Conservation (phyloP, 768 basidiomycete species). For the Boletellus ananas region DNA sequence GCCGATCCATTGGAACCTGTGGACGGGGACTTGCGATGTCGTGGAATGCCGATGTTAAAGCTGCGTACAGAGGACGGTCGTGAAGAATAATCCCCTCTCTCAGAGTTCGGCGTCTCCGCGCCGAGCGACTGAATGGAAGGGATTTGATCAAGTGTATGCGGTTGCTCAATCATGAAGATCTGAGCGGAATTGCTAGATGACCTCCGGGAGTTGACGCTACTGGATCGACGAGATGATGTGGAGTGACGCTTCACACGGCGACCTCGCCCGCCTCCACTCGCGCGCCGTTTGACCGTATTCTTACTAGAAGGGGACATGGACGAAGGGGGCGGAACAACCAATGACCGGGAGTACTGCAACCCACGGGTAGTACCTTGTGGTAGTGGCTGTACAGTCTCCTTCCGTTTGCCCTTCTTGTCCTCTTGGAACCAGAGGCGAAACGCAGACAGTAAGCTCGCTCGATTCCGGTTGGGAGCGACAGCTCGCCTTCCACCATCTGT, state of each 20-base stretch:
- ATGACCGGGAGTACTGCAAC: constrained; percentile 25
- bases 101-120: constrained; percentile 84
- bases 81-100: constrained; percentile 72
- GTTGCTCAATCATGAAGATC: constrained; percentile 51
- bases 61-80: constrained; percentile 87
- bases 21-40: constrained; percentile 74
- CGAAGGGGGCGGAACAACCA: constrained; percentile 20
- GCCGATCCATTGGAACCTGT: constrained; percentile 72
- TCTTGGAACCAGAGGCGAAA: constrained; percentile 94
- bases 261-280: constrained; percentile 43
- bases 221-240: constrained; percentile 80
- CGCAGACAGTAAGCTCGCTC: constrained; percentile 77
- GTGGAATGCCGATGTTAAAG: constrained; percentile 47
- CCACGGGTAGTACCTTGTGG: constrained; percentile 20
- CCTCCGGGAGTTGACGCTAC: constrained; percentile 84
- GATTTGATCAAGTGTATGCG: constrained; percentile 43
- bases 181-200: constrained; percentile 54
- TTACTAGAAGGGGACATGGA: constrained; percentile 30
- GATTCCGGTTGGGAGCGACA: constrained; percentile 47
- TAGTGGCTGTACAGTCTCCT: constrained; percentile 36
- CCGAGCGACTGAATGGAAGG: constrained; percentile 70
- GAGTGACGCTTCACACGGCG: constrained; percentile 67
- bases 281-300: constrained; percentile 47
- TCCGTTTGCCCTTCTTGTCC: constrained; percentile 83
- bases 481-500: constrained; percentile 33